Conservation (phyloP, 176 grass and related monocot genomes). For the Aegilops tauschii region DNA sequence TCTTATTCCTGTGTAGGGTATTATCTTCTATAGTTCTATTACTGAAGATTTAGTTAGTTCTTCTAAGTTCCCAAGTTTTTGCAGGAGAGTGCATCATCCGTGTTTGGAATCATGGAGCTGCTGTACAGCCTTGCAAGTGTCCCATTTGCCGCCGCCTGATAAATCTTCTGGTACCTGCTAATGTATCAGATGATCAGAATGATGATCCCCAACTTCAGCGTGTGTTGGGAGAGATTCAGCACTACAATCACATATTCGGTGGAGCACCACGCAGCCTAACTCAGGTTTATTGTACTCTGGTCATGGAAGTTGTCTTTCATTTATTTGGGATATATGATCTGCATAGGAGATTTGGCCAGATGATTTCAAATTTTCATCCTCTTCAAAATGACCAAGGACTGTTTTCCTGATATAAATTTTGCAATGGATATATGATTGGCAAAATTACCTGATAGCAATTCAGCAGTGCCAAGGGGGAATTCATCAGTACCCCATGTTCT, state of each 20-base stretch:
- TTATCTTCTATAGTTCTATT: neutral
- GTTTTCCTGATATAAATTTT: neutral
- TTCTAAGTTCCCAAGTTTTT: constrained; percentile 3
- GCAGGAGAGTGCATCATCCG: constrained; percentile 82
- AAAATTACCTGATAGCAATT: neutral
- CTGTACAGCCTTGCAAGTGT: constrained; percentile 89
- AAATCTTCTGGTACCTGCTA: constrained; percentile 78
- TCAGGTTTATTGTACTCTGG: constrained; percentile 49
- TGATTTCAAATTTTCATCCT: neutral
- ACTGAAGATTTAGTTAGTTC: neutral
- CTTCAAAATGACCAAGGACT: neutral
- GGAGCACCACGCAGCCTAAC: constrained; percentile 60
- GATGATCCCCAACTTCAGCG: constrained; percentile 40
- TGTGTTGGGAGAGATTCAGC: constrained; percentile 59
- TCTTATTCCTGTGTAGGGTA: neutral
- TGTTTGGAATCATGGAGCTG: constrained; percentile 76
- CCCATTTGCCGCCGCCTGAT: constrained; percentile 80
- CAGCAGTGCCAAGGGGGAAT: neutral
- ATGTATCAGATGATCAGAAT: constrained; percentile 33
- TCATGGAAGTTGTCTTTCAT: neutral
- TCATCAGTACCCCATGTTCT: neutral
- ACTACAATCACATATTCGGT: constrained; percentile 80
- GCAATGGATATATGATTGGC: neutral
- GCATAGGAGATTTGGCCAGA: neutral
- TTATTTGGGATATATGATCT: neutral